These are phyloP conservation scores for Aulographum hederae DNA, from an alignment of 2,329 filamentous ascomycete genomes.

Conservation along the genomic window DNA sequence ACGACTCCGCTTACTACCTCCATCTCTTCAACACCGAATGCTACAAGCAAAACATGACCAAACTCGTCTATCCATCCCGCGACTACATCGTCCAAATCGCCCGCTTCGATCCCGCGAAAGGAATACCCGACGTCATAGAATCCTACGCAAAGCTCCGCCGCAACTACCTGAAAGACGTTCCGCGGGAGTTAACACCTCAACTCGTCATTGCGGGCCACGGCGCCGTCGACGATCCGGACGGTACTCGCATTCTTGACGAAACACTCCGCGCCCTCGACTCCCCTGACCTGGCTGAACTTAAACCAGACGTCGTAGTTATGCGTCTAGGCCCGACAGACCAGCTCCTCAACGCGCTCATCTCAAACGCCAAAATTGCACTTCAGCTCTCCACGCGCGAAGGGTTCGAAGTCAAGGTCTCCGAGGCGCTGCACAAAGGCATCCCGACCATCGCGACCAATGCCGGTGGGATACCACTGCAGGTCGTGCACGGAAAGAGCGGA, in stretches of 20 bases:
- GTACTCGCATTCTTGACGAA: slow-evolving; percentile 50
- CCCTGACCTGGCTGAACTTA: slow-evolving; percentile 29
- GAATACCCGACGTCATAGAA: slow-evolving; percentile 59
- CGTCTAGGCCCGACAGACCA: slow-evolving; percentile 64
- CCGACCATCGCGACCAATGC: slow-evolving; percentile 59
- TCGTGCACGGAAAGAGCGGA: slow-evolving; percentile 52
- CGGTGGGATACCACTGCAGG: slow-evolving; percentile 67
- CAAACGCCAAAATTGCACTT: slow-evolving; percentile 52
- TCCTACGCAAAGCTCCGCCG: slow-evolving; percentile 57
- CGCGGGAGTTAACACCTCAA: slow-evolving; percentile 42
- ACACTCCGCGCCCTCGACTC: slow-evolving; percentile 49
- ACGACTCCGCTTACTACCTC: slow-evolving; percentile 56
- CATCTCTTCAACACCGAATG: slow-evolving; percentile 52
- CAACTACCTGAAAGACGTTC: slow-evolving; percentile 32
- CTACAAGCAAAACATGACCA: slow-evolving; percentile 38
- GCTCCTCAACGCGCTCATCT: slow-evolving; percentile 57
- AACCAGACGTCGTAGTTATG: slow-evolving; percentile 51
- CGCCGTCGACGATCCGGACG: slow-evolving; percentile 67
- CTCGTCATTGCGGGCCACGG: slow-evolving; percentile 64
- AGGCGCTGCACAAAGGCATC: slow-evolving; percentile 62
- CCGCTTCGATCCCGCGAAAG: slow-evolving; percentile 70
- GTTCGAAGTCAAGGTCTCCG: slow-evolving; percentile 75
- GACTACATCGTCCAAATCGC: slow-evolving; percentile 67
- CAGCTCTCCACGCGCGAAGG: slow-evolving; percentile 69
- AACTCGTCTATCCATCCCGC: slow-evolving; percentile 38